phyloP scores from a whole-genome alignment of 306 rosid species.

The Delonix regia region DNA sequence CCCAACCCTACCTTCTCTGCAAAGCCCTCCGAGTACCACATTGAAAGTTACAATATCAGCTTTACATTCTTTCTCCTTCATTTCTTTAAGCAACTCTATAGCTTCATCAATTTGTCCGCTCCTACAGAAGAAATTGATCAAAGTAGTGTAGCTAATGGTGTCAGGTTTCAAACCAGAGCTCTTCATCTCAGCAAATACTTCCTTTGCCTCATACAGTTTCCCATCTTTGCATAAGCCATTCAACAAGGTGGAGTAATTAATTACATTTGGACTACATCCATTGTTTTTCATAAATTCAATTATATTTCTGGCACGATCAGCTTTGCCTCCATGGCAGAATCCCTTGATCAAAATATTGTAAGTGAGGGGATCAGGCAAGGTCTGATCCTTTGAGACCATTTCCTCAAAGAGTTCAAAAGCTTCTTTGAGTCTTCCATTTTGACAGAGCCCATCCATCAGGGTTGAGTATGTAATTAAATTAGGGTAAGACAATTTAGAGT shows the following conservation, averaged over 20 bases:
- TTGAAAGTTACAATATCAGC: slow-evolving; percentile 76
- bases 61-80: slow-evolving; percentile 61
- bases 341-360: slow-evolving; percentile 81
- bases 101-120: slow-evolving; percentile 63
- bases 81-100: slow-evolving; percentile 64
- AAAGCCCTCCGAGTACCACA: slow-evolving; percentile 77
- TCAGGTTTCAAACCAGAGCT: slow-evolving; percentile 66
- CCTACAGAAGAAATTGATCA: slow-evolving; percentile 71
- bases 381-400: slow-evolving; percentile 67
- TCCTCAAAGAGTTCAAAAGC: slow-evolving; percentile 84
- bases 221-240: slow-evolving; percentile 68
- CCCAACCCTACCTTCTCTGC: slow-evolving; percentile 63
- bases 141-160: slow-evolving; percentile 64
- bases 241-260: slow-evolving; percentile 73
- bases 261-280: slow-evolving; percentile 75
- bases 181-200: slow-evolving; percentile 63
- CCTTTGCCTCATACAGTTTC: slow-evolving; percentile 61
- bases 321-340: slow-evolving; percentile 66
- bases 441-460: slow-evolving; percentile 76
- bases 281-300: slow-evolving; percentile 76
- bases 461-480: slow-evolving; percentile 83
- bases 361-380: slow-evolving; percentile 72
- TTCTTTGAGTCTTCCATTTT: slow-evolving; percentile 69
- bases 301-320: slow-evolving; percentile 66
- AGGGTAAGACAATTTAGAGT: slow-evolving; percentile 60